phyloP scores from a whole-genome alignment of 768 basidiomycete species.

The Russula abietina region DNA sequence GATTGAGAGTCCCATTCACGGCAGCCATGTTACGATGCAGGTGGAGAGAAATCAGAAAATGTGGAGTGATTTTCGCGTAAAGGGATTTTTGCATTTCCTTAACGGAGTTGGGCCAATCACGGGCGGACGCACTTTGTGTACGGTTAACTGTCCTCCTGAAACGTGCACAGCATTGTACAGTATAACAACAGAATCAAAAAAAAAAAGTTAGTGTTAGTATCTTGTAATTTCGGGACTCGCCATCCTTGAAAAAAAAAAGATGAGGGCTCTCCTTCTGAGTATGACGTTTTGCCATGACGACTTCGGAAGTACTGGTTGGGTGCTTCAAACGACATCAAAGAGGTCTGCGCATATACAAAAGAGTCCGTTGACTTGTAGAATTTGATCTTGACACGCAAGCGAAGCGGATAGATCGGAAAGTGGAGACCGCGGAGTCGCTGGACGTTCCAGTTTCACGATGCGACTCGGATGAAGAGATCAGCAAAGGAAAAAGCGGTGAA shows the following conservation, averaged over 20 bases:
- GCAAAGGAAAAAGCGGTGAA: background rate
- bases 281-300: background rate
- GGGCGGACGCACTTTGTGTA: background rate
- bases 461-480: background rate
- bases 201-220: background rate
- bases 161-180: background rate
- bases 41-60: no score
- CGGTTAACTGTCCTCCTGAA: background rate
- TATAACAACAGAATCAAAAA: background rate
- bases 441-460: background rate
- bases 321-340: background rate
- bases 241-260: background rate
- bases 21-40: background rate
- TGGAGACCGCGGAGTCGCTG: constrained; percentile 13
- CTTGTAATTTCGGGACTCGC: background rate
- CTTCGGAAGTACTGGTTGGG: background rate
- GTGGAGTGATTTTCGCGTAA: constrained; percentile 1
- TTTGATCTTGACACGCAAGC: background rate
- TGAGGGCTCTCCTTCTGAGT: background rate
- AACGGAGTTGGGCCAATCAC: background rate
- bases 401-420: background rate
- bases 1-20: background rate
- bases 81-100: background rate
- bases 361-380: background rate
- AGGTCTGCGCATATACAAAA: background rate